Evolutionary conservation across 768 basidiomycete genomes (phyloP).

Genomic region (Hypsizygus marmoreus): DNA sequence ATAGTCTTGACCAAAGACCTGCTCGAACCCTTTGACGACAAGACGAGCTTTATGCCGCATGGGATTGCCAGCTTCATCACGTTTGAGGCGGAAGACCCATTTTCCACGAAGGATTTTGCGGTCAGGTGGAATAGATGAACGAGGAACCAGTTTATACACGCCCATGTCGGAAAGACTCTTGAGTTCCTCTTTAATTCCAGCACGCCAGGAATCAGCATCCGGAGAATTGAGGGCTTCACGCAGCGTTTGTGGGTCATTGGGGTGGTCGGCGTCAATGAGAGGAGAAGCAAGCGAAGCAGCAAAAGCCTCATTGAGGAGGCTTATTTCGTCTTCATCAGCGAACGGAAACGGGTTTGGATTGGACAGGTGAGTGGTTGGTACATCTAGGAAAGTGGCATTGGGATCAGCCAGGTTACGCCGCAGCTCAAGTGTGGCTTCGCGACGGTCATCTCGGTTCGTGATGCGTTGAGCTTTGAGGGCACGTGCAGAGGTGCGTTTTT

Average conservation of each 20-base stretch:
- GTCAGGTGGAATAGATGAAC: constrained; percentile 13
- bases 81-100: constrained; percentile 30
- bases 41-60: constrained; percentile 35
- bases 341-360: too few relatives aligned
- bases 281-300: too few relatives aligned
- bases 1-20: constrained; percentile 28
- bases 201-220: constrained; percentile 20
- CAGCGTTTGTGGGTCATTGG: constrained; percentile 13
- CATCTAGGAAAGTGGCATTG: constrained; percentile 25
- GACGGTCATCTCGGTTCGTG: constrained; percentile 13
- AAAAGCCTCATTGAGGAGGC: neutral
- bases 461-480: too few relatives aligned
- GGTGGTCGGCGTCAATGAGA: too few relatives aligned
- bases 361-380: constrained; percentile 3
- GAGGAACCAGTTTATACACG: constrained; percentile 27
- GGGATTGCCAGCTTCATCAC: constrained; percentile 24
- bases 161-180: constrained; percentile 25
- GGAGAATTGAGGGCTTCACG: constrained; percentile 24
- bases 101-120: constrained; percentile 32
- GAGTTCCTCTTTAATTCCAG: constrained; percentile 22
- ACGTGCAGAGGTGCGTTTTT: too few relatives aligned
- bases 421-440: constrained; percentile 12
- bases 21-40: constrained; percentile 32
- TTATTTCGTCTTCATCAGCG: too few relatives aligned
- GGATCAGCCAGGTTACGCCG: constrained; percentile 12